These are phyloP conservation scores for Amanita pallidorosea DNA, from an alignment of 768 basidiomycete species.

Conservation along the genomic window DNA sequence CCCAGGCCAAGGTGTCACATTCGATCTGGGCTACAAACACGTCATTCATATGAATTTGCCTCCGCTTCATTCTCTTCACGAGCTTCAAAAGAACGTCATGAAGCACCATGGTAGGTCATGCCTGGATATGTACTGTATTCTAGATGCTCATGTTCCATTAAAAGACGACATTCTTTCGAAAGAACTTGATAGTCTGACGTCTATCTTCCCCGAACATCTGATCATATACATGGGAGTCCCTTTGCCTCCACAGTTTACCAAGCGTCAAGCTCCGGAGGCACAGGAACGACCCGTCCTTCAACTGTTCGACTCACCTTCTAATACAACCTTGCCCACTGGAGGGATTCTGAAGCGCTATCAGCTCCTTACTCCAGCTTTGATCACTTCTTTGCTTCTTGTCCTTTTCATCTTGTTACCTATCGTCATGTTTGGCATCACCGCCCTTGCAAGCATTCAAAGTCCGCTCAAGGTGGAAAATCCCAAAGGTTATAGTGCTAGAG, in stretches of 20 bases:
- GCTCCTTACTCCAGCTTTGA: slow-evolving; percentile 66
- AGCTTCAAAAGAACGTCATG: slow-evolving; percentile 35
- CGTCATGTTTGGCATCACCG: slow-evolving; percentile 49
- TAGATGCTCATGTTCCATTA: not conserved
- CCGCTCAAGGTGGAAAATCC: slow-evolving; percentile 52
- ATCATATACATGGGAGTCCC: slow-evolving; percentile 55
- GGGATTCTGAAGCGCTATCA: slow-evolving; percentile 70
- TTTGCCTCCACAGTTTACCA: slow-evolving; percentile 17
- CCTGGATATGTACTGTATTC: not conserved
- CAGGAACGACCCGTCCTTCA: slow-evolving; percentile 16
- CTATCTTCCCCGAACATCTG: slow-evolving; percentile 47
- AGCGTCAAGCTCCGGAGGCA: slow-evolving; percentile 24
- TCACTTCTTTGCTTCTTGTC: slow-evolving; percentile 49
- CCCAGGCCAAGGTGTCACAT: slow-evolving; percentile 24
- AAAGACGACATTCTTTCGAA: slow-evolving; percentile 2
- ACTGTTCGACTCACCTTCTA: slow-evolving; percentile 11
- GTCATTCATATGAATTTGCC: slow-evolving; percentile 51
- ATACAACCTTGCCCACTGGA: slow-evolving; percentile 30
- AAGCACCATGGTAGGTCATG: slow-evolving; percentile 36
- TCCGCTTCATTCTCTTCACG: not conserved
- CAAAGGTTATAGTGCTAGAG: slow-evolving; percentile 55
- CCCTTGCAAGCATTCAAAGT: slow-evolving; percentile 67
- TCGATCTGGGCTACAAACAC: slow-evolving; percentile 34
- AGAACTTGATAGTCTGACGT: slow-evolving; percentile 33
- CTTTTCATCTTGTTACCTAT: slow-evolving; percentile 64